Evolutionary conservation across 352 stramenopile species (phyloP).

Genomic region (Globisporangium heterothallicum): DNA sequence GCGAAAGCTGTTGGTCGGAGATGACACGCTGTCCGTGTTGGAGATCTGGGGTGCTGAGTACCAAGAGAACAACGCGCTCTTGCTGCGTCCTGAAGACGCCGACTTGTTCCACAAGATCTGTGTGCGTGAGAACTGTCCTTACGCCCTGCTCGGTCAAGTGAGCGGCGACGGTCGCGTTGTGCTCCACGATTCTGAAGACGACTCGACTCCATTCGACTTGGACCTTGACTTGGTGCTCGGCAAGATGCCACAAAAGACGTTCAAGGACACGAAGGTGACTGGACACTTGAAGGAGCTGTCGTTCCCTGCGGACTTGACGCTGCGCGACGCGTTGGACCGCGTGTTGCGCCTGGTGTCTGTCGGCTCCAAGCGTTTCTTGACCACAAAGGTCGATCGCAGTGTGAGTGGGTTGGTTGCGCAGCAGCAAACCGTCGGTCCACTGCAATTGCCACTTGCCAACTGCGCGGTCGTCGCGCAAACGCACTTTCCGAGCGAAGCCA

Average conservation of each 20-base stretch:
- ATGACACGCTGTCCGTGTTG: slow-evolving; percentile 97
- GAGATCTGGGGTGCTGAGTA: slow-evolving; percentile 99
- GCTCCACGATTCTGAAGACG: slow-evolving; percentile 93
- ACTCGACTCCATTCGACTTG: slow-evolving; percentile 94
- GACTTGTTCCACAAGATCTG: slow-evolving; percentile 94
- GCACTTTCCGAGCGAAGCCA: slow-evolving; percentile 82
- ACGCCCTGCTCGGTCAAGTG: slow-evolving; percentile 93
- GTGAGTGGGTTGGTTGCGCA: slow-evolving; percentile 97
- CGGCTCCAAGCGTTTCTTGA: slow-evolving; percentile 97
- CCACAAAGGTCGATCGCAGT: slow-evolving; percentile 96
- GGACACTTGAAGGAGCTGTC: slow-evolving; percentile 48
- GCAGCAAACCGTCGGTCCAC: slow-evolving; percentile 98
- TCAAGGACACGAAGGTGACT: slow-evolving; percentile 81
- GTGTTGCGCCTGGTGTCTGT: slow-evolving; percentile 95
- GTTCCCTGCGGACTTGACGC: slow-evolving; percentile 87
- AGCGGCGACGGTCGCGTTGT: slow-evolving; percentile 96
- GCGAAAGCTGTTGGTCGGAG: slow-evolving; percentile 94
- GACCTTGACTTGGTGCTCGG: slow-evolving; percentile 97
- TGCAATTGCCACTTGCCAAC: slow-evolving; percentile 96
- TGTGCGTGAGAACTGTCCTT: slow-evolving; percentile 96
- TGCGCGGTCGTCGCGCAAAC: slow-evolving; percentile 96
- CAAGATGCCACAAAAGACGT: slow-evolving; percentile 99
- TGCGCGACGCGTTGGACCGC: slow-evolving; percentile 89
- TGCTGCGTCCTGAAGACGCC: slow-evolving; percentile 89
- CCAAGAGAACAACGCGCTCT: slow-evolving; percentile 98